Conservation (phyloP, 176 grass and related monocot species). For the Aegilops speltoides region DNA sequence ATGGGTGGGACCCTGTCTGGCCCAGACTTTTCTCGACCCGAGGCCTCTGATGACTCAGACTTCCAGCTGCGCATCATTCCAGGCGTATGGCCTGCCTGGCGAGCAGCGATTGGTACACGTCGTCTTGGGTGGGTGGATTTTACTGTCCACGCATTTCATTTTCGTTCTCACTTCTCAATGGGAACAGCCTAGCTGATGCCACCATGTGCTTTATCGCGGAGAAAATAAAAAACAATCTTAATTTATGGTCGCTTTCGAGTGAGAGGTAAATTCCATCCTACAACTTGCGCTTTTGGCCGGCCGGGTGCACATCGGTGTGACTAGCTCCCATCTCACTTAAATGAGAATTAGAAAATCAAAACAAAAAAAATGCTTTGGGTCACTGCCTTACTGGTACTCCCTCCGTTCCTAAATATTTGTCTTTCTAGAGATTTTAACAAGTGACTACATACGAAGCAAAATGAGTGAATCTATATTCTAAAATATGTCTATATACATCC, state of each 20-base stretch:
- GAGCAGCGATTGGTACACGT: background rate
- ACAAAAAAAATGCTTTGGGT: too few species aligned
- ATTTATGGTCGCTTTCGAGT: background rate
- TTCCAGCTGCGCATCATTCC: conserved; percentile 1
- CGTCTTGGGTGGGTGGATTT: background rate
- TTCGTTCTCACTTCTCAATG: background rate
- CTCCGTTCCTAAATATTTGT: too few species aligned
- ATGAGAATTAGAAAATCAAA: too few species aligned
- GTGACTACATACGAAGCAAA: too few species aligned
- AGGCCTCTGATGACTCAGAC: background rate
- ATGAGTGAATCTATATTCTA: too few species aligned
- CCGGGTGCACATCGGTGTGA: background rate
- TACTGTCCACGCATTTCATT: background rate
- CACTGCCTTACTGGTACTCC: too few species aligned
- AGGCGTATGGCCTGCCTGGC: background rate
- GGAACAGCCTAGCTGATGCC: background rate
- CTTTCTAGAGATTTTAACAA: too few species aligned
- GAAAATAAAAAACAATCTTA: background rate
- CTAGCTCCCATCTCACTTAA: too few species aligned
- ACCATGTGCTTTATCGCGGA: background rate
- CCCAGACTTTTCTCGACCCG: background rate
- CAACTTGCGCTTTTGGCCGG: background rate
- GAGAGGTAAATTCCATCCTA: background rate
- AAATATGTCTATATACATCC: too few species aligned
- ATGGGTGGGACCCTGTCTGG: background rate